Evolutionary conservation across 1,139 yeast genomes (phyloP).

Genomic region (Debaryomyces singareniensis): DNA sequence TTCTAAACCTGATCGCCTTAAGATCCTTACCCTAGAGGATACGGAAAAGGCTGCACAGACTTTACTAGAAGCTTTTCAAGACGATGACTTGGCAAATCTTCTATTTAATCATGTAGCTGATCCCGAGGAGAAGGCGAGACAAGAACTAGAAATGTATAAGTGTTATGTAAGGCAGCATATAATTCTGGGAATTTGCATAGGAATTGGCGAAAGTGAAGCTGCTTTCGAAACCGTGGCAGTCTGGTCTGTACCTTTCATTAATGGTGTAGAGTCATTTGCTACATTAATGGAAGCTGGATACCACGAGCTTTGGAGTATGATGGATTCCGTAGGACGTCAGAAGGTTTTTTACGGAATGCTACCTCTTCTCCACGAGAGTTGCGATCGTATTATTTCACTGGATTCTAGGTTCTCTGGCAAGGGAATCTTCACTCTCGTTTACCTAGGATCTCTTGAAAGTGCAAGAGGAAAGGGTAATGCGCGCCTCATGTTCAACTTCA

Average conservation of each 20-base stretch:
- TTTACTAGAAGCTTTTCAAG: slow-evolving; percentile 43
- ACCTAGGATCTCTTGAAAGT: slow-evolving; percentile 50
- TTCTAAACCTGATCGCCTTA: too few species aligned
- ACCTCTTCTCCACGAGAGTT: slow-evolving; percentile 49
- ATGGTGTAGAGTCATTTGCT: slow-evolving; percentile 45
- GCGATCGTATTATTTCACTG: slow-evolving; percentile 26
- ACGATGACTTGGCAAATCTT: slow-evolving; percentile 47
- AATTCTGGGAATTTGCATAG: slow-evolving; percentile 49
- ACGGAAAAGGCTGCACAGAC: slow-evolving; percentile 50
- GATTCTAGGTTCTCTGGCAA: slow-evolving; percentile 33
- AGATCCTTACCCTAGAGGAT: slow-evolving; percentile 34
- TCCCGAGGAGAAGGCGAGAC: slow-evolving; percentile 25
- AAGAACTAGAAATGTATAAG: slow-evolving; percentile 47
- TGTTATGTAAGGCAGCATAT: slow-evolving; percentile 55
- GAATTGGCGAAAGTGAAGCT: slow-evolving; percentile 35
- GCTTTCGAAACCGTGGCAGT: slow-evolving; percentile 58
- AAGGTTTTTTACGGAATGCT: slow-evolving; percentile 53
- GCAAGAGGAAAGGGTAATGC: slow-evolving; percentile 68
- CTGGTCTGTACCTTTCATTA: slow-evolving; percentile 50
- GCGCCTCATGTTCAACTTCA: slow-evolving; percentile 50
- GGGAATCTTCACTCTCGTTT: slow-evolving; percentile 51
- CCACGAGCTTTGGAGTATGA: slow-evolving; percentile 45
- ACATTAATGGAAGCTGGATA: slow-evolving; percentile 54
- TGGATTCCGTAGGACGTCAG: slow-evolving; percentile 47
- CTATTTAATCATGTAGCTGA: slow-evolving; percentile 39